Evolutionary conservation across 805 yeast species (phyloP), one percentile per base, ranked within the genome.

Genomic region (Hanseniaspora vineae): DNA sequence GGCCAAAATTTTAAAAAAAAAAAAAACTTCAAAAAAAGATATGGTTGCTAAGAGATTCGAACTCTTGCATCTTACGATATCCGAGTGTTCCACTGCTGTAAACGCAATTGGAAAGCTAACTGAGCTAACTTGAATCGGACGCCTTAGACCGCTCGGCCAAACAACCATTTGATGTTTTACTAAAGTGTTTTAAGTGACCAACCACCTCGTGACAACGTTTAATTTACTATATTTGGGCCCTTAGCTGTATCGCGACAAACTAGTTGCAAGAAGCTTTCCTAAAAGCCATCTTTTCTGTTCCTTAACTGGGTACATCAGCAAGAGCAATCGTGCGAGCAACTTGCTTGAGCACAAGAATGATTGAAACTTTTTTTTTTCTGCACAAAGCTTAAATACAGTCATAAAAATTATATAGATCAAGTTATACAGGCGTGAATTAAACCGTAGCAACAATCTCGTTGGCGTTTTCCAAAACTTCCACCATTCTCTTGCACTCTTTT

Each of bases 401-500:
- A 23, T 33, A 13, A 10, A 33, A 13, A 12, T 12, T 31, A 33
- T 33, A 33, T n/a, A 33, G 15, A 37, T n/a, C n/a, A 5, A 17
- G n/a, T 4, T 37, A n/a, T 37, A 37, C 19, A 37, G 6, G n/a
- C 19, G n/a, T 15, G 6, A 37, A 37, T 31, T 46, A 67, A 31
- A 67, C 71, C 35, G 69, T 63, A 1, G 70, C 65, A 31, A 92
- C 97, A 64, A 92, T 89, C 63, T 84, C 94, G 56, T 86, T 79
- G 29, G 97, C 98, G 65, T 87, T 81, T 59, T 72, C 77, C 66
- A 92, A 75, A 46, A 90, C 90, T 56, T 84, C 92, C 49, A 92
- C 95, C 97, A 92, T 92, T 73, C 84, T 85, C 63, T 80, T 70
- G 66, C 97, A 89, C 67, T 92, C 97, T 61, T 81, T 83, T 68